Conservation (phyloP, 2,329 filamentous ascomycete species). For the Septoria linicola region DNA sequence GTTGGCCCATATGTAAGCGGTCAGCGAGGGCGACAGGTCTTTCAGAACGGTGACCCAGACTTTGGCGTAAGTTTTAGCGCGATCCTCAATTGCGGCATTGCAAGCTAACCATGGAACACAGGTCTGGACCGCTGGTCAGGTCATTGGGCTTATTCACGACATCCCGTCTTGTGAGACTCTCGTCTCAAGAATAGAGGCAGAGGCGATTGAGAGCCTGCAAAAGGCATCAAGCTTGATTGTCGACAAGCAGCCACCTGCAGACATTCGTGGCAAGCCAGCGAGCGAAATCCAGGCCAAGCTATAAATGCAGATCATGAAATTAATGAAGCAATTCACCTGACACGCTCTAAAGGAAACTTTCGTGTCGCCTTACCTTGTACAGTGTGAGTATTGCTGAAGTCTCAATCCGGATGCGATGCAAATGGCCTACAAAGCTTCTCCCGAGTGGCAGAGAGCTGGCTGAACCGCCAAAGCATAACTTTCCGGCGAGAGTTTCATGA, state of each 20-base stretch:
- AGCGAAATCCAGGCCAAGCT: slow-evolving; percentile 28
- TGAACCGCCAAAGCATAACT: too few relatives aligned
- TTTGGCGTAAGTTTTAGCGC: slow-evolving; percentile 67
- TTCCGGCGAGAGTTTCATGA: too few relatives aligned
- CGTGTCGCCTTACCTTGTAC: too few relatives aligned
- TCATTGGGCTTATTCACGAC: slow-evolving; percentile 65
- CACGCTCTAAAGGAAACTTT: too few relatives aligned
- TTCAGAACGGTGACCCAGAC: slow-evolving; percentile 86
- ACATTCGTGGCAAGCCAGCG: slow-evolving; percentile 34
- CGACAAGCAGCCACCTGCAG: slow-evolving; percentile 38
- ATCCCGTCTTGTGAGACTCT: slow-evolving; percentile 51
- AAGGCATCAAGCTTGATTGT: slow-evolving; percentile 42
- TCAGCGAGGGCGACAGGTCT: slow-evolving; percentile 86
- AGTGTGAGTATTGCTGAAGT: too few relatives aligned
- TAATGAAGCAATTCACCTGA: too few relatives aligned
- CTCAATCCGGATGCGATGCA: too few relatives aligned
- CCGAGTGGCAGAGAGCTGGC: too few relatives aligned
- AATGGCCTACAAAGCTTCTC: too few relatives aligned
- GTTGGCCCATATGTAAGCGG: slow-evolving; percentile 85
- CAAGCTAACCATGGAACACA: slow-evolving; percentile 41
- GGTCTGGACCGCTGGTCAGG: slow-evolving; percentile 97
- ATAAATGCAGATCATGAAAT: slow-evolving; percentile 15
- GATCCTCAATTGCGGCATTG: background rate
- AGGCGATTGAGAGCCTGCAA: slow-evolving; percentile 45
- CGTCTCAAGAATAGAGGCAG: slow-evolving; percentile 47